Percentiles rank a stretch among this genome's conserved stretches.
phyloP scores from a whole-genome alignment of 2,329 filamentous ascomycete species.

The Fusarium mundagurra region DNA sequence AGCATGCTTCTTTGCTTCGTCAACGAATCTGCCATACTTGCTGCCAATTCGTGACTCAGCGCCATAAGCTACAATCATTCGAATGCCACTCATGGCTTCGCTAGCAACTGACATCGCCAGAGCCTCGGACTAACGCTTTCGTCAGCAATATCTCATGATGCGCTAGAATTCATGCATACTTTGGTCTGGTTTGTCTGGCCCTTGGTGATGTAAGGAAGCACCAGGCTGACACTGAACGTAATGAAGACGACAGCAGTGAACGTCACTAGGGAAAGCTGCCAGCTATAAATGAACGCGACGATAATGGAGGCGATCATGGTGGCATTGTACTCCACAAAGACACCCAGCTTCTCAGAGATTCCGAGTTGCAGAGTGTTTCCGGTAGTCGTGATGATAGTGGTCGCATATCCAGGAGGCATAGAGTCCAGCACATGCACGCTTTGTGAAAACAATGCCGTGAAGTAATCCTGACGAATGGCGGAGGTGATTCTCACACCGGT shows the following conservation, averaged over 20 bases:
- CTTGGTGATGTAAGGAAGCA: slow-evolving; percentile 47
- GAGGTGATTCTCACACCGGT: slow-evolving; percentile 61
- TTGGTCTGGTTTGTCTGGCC: slow-evolving; percentile 49
- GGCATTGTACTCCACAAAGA: slow-evolving; percentile 53
- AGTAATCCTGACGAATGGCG: slow-evolving; percentile 59
- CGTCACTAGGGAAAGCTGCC: slow-evolving; percentile 61
- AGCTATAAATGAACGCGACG: slow-evolving; percentile 62
- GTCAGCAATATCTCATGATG: neutral
- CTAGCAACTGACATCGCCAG: slow-evolving; percentile 50
- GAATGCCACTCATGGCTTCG: slow-evolving; percentile 53
- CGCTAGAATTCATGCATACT: neutral
- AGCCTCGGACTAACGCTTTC: slow-evolving; percentile 15
- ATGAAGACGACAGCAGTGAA: slow-evolving; percentile 58
- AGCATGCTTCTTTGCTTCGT: slow-evolving; percentile 48
- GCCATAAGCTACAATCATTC: slow-evolving; percentile 56
- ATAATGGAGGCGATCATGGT: slow-evolving; percentile 49
- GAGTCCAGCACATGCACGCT: slow-evolving; percentile 60
- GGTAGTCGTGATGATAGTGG: slow-evolving; percentile 61
- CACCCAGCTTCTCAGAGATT: slow-evolving; percentile 62
- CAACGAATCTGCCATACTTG: slow-evolving; percentile 50
- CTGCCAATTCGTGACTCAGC: slow-evolving; percentile 49
- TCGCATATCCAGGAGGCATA: slow-evolving; percentile 59
- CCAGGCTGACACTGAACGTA: slow-evolving; percentile 44
- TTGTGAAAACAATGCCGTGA: slow-evolving; percentile 59
- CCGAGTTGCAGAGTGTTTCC: slow-evolving; percentile 64